These are phyloP conservation scores for Talaromyces sp. DNA, from an alignment of 2,329 filamentous ascomycete genomes.

Conservation along the genomic window DNA sequence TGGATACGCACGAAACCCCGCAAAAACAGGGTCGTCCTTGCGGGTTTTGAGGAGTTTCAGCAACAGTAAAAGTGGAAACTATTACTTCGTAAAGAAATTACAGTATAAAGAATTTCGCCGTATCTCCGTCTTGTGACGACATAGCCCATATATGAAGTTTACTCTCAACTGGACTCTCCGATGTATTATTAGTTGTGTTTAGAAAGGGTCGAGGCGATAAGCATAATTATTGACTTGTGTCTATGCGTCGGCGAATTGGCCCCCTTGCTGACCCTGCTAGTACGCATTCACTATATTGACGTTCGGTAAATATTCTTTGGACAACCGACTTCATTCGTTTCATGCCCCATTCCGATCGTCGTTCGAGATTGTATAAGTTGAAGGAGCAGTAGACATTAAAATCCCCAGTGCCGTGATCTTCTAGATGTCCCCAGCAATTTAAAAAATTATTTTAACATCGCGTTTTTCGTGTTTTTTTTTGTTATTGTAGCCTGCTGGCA, in stretches of 20 bases:
- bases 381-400: neutral
- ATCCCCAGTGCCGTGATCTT: neutral
- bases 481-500: neutral
- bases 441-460: neutral
- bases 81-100: neutral
- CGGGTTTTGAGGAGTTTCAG: neutral
- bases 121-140: neutral
- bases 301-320: neutral
- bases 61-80: neutral
- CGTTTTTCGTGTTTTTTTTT: neutral
- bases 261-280: neutral
- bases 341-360: neutral
- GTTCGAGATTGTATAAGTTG: neutral
- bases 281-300: neutral
- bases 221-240: neutral
- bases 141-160: neutral
- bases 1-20: neutral
- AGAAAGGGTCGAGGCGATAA: neutral
- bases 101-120: neutral
- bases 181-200: neutral
- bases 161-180: neutral
- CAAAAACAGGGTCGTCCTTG: neutral
- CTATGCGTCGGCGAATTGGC: neutral
- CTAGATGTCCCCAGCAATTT: neutral
- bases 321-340: neutral